Conservation (phyloP, 2,329 filamentous ascomycete genomes). For the Thelonectria olida region DNA sequence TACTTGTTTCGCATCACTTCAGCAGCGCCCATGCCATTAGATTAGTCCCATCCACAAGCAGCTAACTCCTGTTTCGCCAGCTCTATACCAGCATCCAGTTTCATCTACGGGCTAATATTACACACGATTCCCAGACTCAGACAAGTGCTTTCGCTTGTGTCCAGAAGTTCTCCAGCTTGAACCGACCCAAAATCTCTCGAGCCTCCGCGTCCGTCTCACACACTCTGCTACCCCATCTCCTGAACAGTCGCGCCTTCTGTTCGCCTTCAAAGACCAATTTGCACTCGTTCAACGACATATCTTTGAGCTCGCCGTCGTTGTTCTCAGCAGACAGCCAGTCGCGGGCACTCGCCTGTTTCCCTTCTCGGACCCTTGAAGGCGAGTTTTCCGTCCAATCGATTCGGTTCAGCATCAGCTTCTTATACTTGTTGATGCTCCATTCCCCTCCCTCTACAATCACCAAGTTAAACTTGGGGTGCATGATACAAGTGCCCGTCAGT, state of each 20-base stretch:
- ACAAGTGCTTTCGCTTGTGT: constrained; percentile 76
- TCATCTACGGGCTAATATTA: background rate
- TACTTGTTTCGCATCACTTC: background rate
- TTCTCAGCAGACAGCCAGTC: constrained; percentile 84
- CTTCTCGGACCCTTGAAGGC: constrained; percentile 69
- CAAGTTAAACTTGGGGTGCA: constrained; percentile 88
- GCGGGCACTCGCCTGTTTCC: constrained; percentile 69
- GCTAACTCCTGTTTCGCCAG: background rate
- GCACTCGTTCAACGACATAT: constrained; percentile 84
- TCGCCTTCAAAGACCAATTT: constrained; percentile 91
- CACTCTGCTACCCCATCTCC: constrained; percentile 88
- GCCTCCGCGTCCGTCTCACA: constrained; percentile 93
- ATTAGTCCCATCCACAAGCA: background rate
- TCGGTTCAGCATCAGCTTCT: constrained; percentile 91
- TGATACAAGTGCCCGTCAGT: constrained; percentile 88
- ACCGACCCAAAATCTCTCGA: constrained; percentile 78
- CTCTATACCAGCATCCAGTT: background rate
- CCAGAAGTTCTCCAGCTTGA: constrained; percentile 97
- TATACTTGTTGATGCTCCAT: constrained; percentile 84
- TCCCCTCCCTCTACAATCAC: constrained; percentile 92
- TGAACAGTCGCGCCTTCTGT: constrained; percentile 80
- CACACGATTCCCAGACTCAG: background rate
- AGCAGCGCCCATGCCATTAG: background rate
- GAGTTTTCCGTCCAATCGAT: constrained; percentile 95
- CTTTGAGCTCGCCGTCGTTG: constrained; percentile 80